Conservation (phyloP, 73 alveolate genomes). For the Tetrahymena elliotti region DNA sequence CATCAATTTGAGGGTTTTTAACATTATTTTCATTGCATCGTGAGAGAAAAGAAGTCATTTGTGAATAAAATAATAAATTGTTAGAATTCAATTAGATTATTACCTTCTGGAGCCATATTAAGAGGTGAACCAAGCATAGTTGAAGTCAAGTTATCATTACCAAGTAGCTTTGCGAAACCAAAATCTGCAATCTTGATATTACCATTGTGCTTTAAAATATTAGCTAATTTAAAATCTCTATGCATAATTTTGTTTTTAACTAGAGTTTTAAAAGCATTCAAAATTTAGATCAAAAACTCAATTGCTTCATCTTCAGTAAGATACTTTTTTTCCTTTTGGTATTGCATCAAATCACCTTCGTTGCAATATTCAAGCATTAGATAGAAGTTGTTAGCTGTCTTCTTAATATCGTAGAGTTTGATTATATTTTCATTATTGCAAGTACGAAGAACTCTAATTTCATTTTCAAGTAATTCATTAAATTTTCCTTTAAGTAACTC, state of each 20-base stretch:
- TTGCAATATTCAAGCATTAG: constrained; percentile 71
- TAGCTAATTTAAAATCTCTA: constrained; percentile 70
- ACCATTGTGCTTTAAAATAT: constrained; percentile 56
- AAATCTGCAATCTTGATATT: constrained; percentile 59
- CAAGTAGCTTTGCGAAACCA: constrained; percentile 53
- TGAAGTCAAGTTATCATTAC: constrained; percentile 48
- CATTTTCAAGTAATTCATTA: constrained; percentile 49
- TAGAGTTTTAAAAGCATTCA: constrained; percentile 54
- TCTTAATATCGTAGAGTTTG: constrained; percentile 61
- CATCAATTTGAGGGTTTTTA: too few species aligned
- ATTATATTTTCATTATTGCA: constrained; percentile 60
- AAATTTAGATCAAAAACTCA: constrained; percentile 56
- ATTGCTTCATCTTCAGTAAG: constrained; percentile 65
- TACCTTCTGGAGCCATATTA: constrained; percentile 43
- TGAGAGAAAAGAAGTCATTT: too few species aligned
- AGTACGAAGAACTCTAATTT: constrained; percentile 56
- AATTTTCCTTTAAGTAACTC: constrained; percentile 48
- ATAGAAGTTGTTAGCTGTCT: constrained; percentile 62
- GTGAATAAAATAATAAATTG: not conserved
- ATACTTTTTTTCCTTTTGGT: constrained; percentile 30
- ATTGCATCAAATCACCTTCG: constrained; percentile 68
- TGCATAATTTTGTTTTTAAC: constrained; percentile 62
- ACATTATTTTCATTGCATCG: too few species aligned
- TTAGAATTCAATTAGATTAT: not conserved
- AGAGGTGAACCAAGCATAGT: constrained; percentile 57